Evolutionary conservation across 495 filamentous ascomycete species (phyloP).

Genomic region (Penicillium robsamsonii): DNA sequence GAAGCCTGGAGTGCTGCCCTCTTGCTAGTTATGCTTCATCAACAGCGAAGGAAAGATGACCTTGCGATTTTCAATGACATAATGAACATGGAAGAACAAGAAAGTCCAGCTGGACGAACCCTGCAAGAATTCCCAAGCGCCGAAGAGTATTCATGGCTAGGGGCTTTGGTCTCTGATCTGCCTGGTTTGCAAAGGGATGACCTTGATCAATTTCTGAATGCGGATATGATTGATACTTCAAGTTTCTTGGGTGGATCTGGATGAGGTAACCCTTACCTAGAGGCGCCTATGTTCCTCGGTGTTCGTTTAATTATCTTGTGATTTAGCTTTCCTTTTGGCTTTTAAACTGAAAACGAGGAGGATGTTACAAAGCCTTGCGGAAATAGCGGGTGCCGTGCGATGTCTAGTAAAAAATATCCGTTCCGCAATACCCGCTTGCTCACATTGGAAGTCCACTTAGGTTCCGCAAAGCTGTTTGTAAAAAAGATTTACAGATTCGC

Average conservation of each 20-base stretch:
- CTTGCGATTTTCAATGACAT: constrained; percentile 25
- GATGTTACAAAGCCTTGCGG: neutral
- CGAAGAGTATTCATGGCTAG: constrained; percentile 36
- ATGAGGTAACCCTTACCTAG: neutral
- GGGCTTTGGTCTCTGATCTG: constrained; percentile 39
- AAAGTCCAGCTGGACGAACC: constrained; percentile 11
- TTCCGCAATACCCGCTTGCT: neutral
- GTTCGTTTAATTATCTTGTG: neutral
- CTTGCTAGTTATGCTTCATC: constrained; percentile 39
- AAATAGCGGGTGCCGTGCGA: neutral
- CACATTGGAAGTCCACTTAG: neutral
- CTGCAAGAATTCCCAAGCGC: constrained; percentile 20
- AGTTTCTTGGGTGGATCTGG: constrained; percentile 9
- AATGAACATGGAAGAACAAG: constrained; percentile 11
- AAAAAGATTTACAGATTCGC: neutral
- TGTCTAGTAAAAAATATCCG: neutral
- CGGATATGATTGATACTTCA: constrained; percentile 27
- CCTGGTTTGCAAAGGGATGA: constrained; percentile 37
- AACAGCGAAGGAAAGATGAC: constrained; percentile 36
- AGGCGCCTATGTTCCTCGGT: neutral
- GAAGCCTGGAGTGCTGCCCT: constrained; percentile 49
- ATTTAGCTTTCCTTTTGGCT: neutral
- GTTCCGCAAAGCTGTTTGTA: neutral
- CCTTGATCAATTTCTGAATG: constrained; percentile 34
- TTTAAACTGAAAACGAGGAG: neutral